Conservation (phyloP, 192 early-diverging fungal species). For the Podila epicladia region DNA sequence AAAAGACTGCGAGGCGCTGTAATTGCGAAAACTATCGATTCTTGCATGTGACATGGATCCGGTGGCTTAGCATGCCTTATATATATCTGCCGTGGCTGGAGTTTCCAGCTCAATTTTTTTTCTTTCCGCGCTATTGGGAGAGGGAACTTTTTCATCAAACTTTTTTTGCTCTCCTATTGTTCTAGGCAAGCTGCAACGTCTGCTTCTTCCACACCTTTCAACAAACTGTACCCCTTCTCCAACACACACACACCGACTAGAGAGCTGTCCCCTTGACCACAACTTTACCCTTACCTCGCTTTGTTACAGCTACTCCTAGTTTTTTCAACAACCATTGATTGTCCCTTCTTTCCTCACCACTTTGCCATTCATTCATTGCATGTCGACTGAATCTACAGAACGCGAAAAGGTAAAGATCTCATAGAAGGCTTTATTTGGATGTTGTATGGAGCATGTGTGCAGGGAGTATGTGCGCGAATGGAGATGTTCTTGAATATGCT, state of each 20-base stretch:
- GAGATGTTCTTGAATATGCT: not conserved
- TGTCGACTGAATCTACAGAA: conserved; percentile 1
- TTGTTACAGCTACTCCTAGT: not conserved
- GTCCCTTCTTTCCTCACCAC: not conserved
- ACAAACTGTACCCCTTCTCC: no score
- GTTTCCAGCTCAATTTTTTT: not conserved
- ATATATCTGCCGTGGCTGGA: not conserved
- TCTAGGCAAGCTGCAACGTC: not conserved
- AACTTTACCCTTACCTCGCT: no score
- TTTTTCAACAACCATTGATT: not conserved
- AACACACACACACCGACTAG: no score
- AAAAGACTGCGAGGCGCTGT: no score
- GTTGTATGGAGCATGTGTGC: not conserved
- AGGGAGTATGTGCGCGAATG: not conserved
- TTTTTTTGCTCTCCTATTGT: not conserved
- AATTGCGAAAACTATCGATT: no score
- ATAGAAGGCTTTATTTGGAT: not conserved
- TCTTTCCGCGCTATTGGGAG: not conserved
- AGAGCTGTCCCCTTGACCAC: no score
- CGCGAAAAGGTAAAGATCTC: not conserved
- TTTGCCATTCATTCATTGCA: not conserved
- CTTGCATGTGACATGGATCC: no score
- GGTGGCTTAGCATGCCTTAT: no score
- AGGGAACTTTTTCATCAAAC: not conserved
- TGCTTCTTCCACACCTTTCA: not conserved